phyloP scores from a whole-genome alignment of 345 rosid genomes.

The Aethionema arabicum region DNA sequence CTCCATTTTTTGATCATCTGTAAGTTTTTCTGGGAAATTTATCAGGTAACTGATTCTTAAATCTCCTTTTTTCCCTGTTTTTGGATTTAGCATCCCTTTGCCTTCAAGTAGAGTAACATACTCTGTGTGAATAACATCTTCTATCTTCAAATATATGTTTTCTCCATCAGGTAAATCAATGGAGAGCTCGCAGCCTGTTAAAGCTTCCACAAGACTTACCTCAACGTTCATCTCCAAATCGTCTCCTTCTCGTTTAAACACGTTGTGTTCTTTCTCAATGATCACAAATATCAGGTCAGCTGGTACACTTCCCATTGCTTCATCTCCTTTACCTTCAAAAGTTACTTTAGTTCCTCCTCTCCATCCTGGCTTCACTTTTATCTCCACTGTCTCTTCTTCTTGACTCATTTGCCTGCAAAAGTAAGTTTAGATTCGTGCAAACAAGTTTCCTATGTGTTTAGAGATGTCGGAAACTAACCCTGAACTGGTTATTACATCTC shows the following conservation, averaged over 20 bases:
- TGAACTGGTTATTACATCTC: slow-evolving; percentile 58
- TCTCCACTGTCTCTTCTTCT: slow-evolving; percentile 61
- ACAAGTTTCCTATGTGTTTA: background rate
- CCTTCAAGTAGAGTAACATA: slow-evolving; percentile 45
- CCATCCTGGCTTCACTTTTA: slow-evolving; percentile 90
- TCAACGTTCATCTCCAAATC: slow-evolving; percentile 55
- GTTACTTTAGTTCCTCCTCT: slow-evolving; percentile 73
- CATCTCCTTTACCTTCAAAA: slow-evolving; percentile 78
- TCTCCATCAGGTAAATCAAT: slow-evolving; percentile 62
- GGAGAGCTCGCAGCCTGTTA: slow-evolving; percentile 55
- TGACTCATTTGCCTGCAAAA: slow-evolving; percentile 34
- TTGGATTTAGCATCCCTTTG: slow-evolving; percentile 67
- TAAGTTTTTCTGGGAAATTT: slow-evolving; percentile 53
- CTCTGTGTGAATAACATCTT: slow-evolving; percentile 61
- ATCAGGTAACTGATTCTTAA: slow-evolving; percentile 48
- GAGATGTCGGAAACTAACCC: slow-evolving; percentile 51
- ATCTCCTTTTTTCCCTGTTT: slow-evolving; percentile 49
- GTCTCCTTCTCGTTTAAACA: slow-evolving; percentile 65
- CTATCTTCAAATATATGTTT: slow-evolving; percentile 36
- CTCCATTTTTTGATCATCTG: slow-evolving; percentile 48
- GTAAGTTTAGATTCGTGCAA: background rate
- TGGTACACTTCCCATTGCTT: slow-evolving; percentile 55
- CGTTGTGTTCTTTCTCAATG: slow-evolving; percentile 53
- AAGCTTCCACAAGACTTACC: slow-evolving; percentile 61
- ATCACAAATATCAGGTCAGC: slow-evolving; percentile 67